Percentiles rank a stretch among this genome's conserved stretches.
phyloP scores from a whole-genome alignment of 1,284 basidiomycete genomes.

The Schizophyllum amplum region DNA sequence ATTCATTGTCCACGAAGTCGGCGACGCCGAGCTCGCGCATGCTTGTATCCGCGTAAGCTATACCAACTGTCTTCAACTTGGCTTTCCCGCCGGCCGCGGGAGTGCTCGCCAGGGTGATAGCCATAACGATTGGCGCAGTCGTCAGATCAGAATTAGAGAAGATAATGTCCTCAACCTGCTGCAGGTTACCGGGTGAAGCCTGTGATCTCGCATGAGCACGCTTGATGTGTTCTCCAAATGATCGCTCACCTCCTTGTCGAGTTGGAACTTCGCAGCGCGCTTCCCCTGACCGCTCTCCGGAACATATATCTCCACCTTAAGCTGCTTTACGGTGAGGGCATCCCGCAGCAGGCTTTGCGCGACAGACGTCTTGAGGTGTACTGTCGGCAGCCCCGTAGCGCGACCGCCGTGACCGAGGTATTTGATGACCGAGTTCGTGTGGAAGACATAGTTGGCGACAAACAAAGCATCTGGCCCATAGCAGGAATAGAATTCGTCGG shows the following conservation, averaged over 20 bases:
- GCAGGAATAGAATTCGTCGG: conserved; percentile 77
- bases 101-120: conserved; percentile 69
- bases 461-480: conserved; percentile 87
- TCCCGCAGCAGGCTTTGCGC: conserved; percentile 87
- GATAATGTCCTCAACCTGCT: conserved; percentile 89
- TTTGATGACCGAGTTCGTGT: conserved; percentile 81
- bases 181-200: conserved; percentile 94
- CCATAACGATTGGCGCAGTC: conserved; percentile 86
- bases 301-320: conserved; percentile 86
- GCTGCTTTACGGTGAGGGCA: conserved; percentile 83
- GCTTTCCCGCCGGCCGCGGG: conserved; percentile 38
- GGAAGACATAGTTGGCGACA: conserved; percentile 81
- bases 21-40: conserved; percentile 67
- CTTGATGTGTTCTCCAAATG: not conserved
- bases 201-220: conserved; percentile 21
- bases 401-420: conserved; percentile 62
- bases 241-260: conserved; percentile 68
- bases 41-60: conserved; percentile 77
- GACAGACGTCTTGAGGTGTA: conserved; percentile 74
- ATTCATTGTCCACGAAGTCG: conserved; percentile 92
- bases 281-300: conserved; percentile 70
- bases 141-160: conserved; percentile 81
- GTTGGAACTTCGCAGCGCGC: conserved; percentile 61
- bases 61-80: conserved; percentile 55
- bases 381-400: conserved; percentile 60